Percentiles rank a stretch among this genome's conserved stretches.
These are phyloP conservation scores for Neurospora sp. DNA, from an alignment of 495 filamentous ascomycete species.

Conservation along the genomic window DNA sequence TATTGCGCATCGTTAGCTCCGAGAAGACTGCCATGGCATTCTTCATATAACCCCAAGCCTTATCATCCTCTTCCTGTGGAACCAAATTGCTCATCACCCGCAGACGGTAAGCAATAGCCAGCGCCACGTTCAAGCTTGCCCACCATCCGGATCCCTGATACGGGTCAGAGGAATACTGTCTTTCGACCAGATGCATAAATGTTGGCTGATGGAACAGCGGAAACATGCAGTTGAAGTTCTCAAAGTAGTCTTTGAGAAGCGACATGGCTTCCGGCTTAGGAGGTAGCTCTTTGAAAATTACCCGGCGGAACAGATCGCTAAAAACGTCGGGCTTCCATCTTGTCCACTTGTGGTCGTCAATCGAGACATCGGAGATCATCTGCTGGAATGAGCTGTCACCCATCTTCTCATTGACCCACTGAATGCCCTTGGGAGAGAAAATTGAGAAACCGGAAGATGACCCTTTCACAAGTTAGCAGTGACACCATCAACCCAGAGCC, in stretches of 20 bases:
- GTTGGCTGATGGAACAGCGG: conserved; percentile 95
- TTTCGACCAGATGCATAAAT: conserved; percentile 91
- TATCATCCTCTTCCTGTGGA: conserved; percentile 78
- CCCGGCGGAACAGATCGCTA: conserved; percentile 78
- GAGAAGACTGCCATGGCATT: conserved; percentile 89
- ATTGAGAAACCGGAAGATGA: conserved; percentile 98
- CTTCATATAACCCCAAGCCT: conserved; percentile 91
- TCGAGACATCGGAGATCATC: conserved; percentile 76
- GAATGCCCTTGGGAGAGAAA: conserved; percentile 85
- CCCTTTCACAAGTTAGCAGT: conserved; percentile 42
- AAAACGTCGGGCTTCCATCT: conserved; percentile 97
- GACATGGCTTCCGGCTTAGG: conserved; percentile 71
- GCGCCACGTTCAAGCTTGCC: conserved; percentile 88
- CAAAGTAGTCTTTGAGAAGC: conserved; percentile 85
- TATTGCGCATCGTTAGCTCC: conserved; percentile 90
- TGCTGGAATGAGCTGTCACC: conserved; percentile 89
- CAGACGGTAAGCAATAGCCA: conserved; percentile 84
- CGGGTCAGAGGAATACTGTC: conserved; percentile 85
- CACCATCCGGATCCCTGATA: conserved; percentile 97
- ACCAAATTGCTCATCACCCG: conserved; percentile 94
- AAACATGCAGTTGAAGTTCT: conserved; percentile 98
- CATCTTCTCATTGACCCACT: conserved; percentile 98
- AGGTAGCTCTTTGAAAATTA: conserved; percentile 74
- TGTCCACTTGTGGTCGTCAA: conserved; percentile 87
- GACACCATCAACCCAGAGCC: background rate